These are phyloP conservation scores for Aphanomyces stellatus DNA, from an alignment of 352 stramenopile genomes.

Conservation along the genomic window DNA sequence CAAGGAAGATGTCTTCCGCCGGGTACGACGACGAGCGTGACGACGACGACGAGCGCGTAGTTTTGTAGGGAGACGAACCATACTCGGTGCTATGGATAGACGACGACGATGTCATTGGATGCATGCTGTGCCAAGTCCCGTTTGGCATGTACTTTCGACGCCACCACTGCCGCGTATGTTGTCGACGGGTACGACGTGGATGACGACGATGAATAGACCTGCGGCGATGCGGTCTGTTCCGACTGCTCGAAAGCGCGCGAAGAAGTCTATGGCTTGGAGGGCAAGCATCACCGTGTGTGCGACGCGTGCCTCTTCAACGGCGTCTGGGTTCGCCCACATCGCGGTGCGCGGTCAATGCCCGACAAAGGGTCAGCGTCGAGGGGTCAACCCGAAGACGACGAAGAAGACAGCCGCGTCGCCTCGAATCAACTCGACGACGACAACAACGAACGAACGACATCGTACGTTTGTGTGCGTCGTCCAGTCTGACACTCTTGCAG, in stretches of 20 bases:
- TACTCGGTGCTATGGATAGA: neutral
- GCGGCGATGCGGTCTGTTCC: constrained; percentile 13
- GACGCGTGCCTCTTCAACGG: constrained; percentile 14
- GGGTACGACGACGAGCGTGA: neutral
- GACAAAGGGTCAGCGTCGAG: too few species aligned
- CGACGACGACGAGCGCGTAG: too few species aligned
- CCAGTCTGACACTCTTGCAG: neutral
- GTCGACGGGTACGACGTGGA: neutral
- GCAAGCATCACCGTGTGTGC: constrained; percentile 8
- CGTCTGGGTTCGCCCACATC: constrained; percentile 1
- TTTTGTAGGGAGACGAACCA: neutral
- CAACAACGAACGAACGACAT: too few species aligned
- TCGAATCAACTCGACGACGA: too few species aligned
- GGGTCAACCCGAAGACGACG: too few species aligned
- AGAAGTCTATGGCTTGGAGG: neutral
- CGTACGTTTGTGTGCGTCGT: neutral
- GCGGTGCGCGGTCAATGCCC: too few species aligned
- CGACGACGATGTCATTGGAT: neutral
- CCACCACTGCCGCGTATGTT: constrained; percentile 14
- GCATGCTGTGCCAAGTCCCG: constrained; percentile 5
- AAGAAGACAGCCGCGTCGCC: too few species aligned
- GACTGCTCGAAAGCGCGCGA: constrained; percentile 3
- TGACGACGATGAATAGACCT: neutral
- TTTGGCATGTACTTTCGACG: constrained; percentile 18
- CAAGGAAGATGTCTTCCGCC: neutral